Percentiles rank a stretch among this genome's conserved stretches.
These are phyloP conservation scores for Vickermania ingenoplastis DNA, from an alignment of 208 protist genomes.

Conservation along the genomic window DNA sequence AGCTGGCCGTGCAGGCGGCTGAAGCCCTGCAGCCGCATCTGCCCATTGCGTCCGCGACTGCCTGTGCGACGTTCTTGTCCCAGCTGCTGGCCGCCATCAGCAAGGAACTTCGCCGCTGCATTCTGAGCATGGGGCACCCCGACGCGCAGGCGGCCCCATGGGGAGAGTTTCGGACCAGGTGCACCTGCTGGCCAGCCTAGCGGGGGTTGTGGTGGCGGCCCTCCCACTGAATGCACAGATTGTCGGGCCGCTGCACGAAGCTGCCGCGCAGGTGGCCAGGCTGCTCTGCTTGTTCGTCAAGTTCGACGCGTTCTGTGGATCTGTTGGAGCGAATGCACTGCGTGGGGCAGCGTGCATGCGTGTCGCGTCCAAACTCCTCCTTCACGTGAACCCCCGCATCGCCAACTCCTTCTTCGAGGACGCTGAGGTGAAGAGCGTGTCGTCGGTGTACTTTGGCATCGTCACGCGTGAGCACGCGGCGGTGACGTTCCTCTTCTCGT, in stretches of 20 bases:
- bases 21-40: conserved; percentile 7
- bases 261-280: conserved; percentile 9
- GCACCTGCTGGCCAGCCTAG: conserved; percentile 21
- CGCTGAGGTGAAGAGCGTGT: conserved; percentile 6
- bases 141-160: background rate
- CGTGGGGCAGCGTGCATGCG: conserved; percentile 9
- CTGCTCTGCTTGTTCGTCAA: conserved; percentile 8
- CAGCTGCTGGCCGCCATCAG: conserved; percentile 5
- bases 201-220: conserved; percentile 22
- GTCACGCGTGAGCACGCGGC: background rate
- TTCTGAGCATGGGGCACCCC: background rate
- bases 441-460: background rate
- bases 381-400: conserved; percentile 10
- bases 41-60: conserved; percentile 11
- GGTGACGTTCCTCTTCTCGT: background rate
- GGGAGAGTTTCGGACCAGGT: conserved; percentile 32
- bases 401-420: conserved; percentile 11
- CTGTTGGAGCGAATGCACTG: background rate
- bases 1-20: conserved; percentile 34
- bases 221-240: conserved; percentile 17
- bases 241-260: background rate
- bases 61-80: conserved; percentile 11
- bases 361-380: conserved; percentile 13
- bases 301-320: background rate
- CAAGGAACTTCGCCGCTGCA: conserved; percentile 4